Base-by-base conservation (phyloP, 768 basidiomycete genomes). In the Lentinus brumalis region DNA sequence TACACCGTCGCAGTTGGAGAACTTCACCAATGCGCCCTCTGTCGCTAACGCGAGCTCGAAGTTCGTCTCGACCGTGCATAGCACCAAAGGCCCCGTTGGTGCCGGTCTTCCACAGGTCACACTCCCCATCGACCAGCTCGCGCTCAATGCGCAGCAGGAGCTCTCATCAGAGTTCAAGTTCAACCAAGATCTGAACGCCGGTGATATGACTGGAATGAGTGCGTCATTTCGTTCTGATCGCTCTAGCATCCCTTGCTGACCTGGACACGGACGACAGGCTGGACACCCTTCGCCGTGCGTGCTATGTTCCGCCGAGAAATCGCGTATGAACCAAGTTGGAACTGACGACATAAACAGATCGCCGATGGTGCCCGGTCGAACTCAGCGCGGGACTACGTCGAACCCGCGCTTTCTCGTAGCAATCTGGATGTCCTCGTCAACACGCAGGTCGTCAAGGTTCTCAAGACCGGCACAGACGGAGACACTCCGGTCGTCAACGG, bases 401-500 rank as follows among this genome's bases (percentile, higher is more conserved):
- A 61, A 7, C 55, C 61, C 15, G 31, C 52, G 3, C 29, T 65
- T 5, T 38, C 29, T 8, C 65, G 68, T 3, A 11, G 50, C 18
- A 69, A 69, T 49, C 42, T 69, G 38, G 41, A 64, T 41, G 55
- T 69, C 38, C 46, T 69, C 14, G 42, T 63, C 53, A 29, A 55
- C 18, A 46, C 51, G 15, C 41, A 45, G 26, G 59, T 60, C 9
- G 47, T 39, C 8, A 45, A 49, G 39, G 15, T 60, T 8, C 14
- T 49, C 41, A 16, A 45, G 45, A 42, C 59, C 14, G 59, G 42
- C n/a, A 47, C 44, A 16, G 29, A 49, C 8, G 46, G 29, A 12
- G 21, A 30, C 12, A 26, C 29, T 12, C 46, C 46, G 6, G 26
- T 49, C 21, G 18, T 26, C 6, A 26, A 47, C 10, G 53, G 53